phyloP scores from a whole-genome alignment of 139 green algal species.

The Closterium sp. region DNA sequence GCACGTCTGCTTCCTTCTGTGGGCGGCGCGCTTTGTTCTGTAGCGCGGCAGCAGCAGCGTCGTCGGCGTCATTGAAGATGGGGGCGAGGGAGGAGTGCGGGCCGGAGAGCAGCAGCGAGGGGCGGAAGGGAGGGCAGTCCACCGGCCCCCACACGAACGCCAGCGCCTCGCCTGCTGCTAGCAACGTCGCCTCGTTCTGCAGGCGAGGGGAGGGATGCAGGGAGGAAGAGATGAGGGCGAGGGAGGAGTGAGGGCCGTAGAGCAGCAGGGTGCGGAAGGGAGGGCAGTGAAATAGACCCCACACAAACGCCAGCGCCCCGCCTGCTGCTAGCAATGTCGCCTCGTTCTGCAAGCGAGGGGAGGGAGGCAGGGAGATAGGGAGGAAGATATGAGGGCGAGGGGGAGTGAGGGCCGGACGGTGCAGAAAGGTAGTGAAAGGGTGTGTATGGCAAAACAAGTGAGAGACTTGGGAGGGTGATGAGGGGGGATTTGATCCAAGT shows the following conservation, averaged over 20 bases:
- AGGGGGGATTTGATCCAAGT: not conserved
- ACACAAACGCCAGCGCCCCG: conserved; percentile 76
- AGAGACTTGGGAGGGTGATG: not conserved
- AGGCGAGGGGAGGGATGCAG: not conserved
- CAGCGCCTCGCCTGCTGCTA: conserved; percentile 78
- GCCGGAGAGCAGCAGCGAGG: not conserved
- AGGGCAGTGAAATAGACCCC: conserved; percentile 50
- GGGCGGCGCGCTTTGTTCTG: not conserved
- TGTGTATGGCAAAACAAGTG: not conserved
- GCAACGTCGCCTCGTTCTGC: conserved; percentile 41
- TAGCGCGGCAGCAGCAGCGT: conserved; percentile 14
- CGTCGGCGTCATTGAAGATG: not conserved
- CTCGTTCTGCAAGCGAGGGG: not conserved
- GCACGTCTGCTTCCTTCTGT: not conserved
- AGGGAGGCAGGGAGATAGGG: not conserved
- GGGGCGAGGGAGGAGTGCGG: conserved; percentile 6
- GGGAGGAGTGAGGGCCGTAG: not conserved
- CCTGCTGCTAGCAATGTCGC: conserved; percentile 66
- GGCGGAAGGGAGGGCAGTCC: not conserved
- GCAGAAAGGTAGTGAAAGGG: not conserved
- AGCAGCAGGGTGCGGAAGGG: not conserved
- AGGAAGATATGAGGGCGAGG: not conserved
- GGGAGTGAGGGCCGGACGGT: not conserved
- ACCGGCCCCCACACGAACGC: conserved; percentile 69
- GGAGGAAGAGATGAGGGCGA: not conserved